A percentile compares a stretch with the other conserved stretches of the same genome.
These are phyloP conservation scores for Pseudozyma thailandica DNA, from an alignment of 1,284 basidiomycete species.

Conservation along the genomic window DNA sequence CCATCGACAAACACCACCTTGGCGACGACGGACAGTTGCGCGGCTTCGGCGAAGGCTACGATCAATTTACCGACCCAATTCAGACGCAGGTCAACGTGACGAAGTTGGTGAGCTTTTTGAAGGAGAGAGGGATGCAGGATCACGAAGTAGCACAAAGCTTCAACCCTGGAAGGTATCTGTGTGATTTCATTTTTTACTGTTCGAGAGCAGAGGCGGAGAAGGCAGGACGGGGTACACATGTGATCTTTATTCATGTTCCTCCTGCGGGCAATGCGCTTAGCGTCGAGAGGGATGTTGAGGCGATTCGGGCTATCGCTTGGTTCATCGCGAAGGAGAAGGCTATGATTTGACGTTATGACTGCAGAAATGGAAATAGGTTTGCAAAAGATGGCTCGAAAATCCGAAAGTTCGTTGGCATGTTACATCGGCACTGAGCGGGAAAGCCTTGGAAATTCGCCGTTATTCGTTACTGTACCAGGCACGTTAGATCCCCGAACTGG, in stretches of 20 bases:
- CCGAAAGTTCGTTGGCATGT: too few relatives aligned
- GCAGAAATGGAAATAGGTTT: not conserved
- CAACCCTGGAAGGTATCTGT: conserved; percentile 47
- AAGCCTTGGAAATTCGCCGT: too few relatives aligned
- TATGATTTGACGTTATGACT: not conserved
- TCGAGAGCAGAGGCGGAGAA: conserved; percentile 34
- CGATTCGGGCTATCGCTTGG: conserved; percentile 37
- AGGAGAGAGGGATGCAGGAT: conserved; percentile 4
- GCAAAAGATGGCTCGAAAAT: too few relatives aligned
- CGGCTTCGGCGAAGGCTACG: conserved; percentile 35
- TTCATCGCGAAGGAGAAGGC: conserved; percentile 17
- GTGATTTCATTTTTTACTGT: conserved; percentile 49
- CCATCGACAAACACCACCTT: conserved; percentile 5
- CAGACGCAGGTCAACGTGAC: conserved; percentile 13
- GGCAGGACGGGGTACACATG: not conserved
- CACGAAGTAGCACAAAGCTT: conserved; percentile 20
- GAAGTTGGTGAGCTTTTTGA: conserved; percentile 20
- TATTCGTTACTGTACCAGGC: too few relatives aligned
- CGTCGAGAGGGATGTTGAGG: conserved; percentile 18
- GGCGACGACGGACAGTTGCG: conserved; percentile 12
- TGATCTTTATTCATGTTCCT: conserved; percentile 46
- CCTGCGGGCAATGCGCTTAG: conserved; percentile 15
- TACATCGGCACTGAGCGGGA: too few relatives aligned
- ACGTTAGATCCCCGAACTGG: too few relatives aligned
- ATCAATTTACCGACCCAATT: conserved; percentile 19